Evolutionary conservation across 352 stramenopile species (phyloP).

Genomic region (Phytopythium ostracodes): DNA sequence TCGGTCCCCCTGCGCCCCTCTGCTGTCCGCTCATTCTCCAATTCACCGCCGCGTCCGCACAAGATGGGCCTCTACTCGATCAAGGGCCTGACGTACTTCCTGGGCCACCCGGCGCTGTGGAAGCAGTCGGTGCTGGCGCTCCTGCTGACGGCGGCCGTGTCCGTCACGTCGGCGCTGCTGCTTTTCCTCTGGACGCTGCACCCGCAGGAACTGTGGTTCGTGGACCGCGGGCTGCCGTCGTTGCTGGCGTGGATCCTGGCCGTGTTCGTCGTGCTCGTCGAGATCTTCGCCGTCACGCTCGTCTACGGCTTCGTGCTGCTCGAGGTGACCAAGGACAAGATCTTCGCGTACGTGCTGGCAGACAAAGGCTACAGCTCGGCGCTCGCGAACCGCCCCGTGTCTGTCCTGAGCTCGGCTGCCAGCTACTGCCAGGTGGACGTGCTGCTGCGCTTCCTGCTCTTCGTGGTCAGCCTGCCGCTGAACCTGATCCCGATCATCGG

Average conservation of each 20-base stretch:
- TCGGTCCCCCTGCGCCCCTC: not conserved
- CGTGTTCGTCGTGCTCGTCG: conserved; percentile 43
- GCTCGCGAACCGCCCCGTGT: conserved; percentile 22
- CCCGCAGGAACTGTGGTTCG: conserved; percentile 34
- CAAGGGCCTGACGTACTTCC: conserved; percentile 41
- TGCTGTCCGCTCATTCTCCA: conserved; percentile 11
- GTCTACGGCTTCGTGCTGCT: conserved; percentile 44
- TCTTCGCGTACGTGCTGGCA: conserved; percentile 47
- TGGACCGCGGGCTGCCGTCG: conserved; percentile 27
- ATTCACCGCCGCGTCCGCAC: conserved; percentile 8
- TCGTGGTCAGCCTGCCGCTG: conserved; percentile 50
- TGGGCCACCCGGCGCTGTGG: conserved; percentile 46
- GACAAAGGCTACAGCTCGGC: conserved; percentile 30
- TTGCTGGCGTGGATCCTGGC: conserved; percentile 46
- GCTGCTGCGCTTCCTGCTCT: conserved; percentile 35
- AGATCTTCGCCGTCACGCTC: conserved; percentile 51
- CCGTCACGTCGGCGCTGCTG: conserved; percentile 35
- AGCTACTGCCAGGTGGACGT: conserved; percentile 42
- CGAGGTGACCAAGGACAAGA: conserved; percentile 49
- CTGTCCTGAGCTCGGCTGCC: conserved; percentile 27
- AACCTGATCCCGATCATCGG: conserved; percentile 55
- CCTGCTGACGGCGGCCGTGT: conserved; percentile 48
- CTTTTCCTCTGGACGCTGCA: conserved; percentile 39
- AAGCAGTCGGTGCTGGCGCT: conserved; percentile 37
- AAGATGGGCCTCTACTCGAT: conserved; percentile 37